These are phyloP conservation scores for Fusarium brevicatenulatum DNA, from an alignment of 2,329 filamentous ascomycete species.

Conservation along the genomic window DNA sequence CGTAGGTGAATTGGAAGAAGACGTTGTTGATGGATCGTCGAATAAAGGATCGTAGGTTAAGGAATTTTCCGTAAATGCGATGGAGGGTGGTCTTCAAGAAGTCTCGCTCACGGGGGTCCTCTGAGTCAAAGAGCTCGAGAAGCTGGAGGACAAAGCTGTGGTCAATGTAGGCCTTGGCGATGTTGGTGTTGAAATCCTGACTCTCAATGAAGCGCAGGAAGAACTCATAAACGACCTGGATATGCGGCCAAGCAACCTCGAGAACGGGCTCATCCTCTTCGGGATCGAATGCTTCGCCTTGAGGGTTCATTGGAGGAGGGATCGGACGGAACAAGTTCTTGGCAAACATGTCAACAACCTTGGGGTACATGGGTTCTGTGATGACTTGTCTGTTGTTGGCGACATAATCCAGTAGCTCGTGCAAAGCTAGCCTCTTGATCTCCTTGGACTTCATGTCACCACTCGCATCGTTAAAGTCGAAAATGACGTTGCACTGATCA, in stretches of 20 bases:
- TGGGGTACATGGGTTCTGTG: constrained; percentile 98
- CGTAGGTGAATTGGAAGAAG: constrained; percentile 99
- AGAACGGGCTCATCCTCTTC: constrained; percentile 98
- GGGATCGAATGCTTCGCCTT: constrained; percentile 97
- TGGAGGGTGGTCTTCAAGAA: constrained; percentile 98
- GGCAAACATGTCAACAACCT: constrained; percentile 98
- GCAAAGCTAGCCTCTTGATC: constrained; percentile 95
- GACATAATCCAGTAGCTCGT: constrained; percentile 97
- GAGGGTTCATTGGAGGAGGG: constrained; percentile 95
- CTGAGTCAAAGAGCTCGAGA: constrained; percentile 97
- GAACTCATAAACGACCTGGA: constrained; percentile 99
- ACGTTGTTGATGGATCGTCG: constrained; percentile 99
- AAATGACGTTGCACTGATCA: constrained; percentile 99
- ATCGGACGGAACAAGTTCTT: constrained; percentile 99
- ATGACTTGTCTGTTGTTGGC: constrained; percentile 99
- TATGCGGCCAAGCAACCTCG: constrained; percentile 98
- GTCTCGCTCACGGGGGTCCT: constrained; percentile 95
- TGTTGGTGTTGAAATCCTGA: constrained; percentile 99
- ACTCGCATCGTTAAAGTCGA: constrained; percentile 98
- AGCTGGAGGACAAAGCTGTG: constrained; percentile 97
- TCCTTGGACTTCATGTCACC: constrained; percentile 99
- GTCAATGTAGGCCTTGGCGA: constrained; percentile 98
- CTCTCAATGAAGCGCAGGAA: constrained; percentile 99
- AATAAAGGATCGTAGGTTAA: constrained; percentile 97
- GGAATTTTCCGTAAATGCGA: constrained; percentile 98